phyloP scores from a whole-genome alignment of 345 rosid species.

The Brassica juncea region DNA sequence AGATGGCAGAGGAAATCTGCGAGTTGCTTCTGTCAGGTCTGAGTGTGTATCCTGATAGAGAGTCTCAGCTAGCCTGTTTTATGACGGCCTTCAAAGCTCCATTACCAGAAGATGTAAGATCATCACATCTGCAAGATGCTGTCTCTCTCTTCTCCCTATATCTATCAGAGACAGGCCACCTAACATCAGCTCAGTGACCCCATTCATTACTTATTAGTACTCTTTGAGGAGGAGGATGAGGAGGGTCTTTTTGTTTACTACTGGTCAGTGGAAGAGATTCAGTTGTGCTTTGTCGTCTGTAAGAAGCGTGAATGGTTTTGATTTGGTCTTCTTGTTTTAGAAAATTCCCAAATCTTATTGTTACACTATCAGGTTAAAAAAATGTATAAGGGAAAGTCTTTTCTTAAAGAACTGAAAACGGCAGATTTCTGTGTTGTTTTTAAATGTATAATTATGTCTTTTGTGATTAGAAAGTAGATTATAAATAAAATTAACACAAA shows the following conservation, averaged over 20 bases:
- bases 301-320: conserved; percentile 7
- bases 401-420: neutral
- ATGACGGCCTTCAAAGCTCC: conserved; percentile 69
- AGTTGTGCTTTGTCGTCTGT: conserved; percentile 2
- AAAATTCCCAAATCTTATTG: neutral
- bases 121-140: conserved; percentile 85
- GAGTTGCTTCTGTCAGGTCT: conserved; percentile 58
- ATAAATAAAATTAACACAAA: too few species aligned
- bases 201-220: neutral
- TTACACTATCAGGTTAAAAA: neutral
- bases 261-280: conserved; percentile 5
- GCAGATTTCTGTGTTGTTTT: neutral
- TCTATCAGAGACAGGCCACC: conserved; percentile 60
- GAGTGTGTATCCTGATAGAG: conserved; percentile 50
- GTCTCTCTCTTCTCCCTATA: conserved; percentile 73
- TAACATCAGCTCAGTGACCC: conserved; percentile 27
- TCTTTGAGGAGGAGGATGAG: neutral
- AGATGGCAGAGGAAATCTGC: conserved; percentile 82
- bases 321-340: conserved; percentile 14
- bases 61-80: conserved; percentile 70
- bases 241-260: neutral
- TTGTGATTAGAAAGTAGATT: too few species aligned
- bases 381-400: neutral
- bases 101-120: conserved; percentile 65
- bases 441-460: neutral